phyloP scores from a whole-genome alignment of 352 stramenopile species.

The Thraustochytrium striatum region DNA sequence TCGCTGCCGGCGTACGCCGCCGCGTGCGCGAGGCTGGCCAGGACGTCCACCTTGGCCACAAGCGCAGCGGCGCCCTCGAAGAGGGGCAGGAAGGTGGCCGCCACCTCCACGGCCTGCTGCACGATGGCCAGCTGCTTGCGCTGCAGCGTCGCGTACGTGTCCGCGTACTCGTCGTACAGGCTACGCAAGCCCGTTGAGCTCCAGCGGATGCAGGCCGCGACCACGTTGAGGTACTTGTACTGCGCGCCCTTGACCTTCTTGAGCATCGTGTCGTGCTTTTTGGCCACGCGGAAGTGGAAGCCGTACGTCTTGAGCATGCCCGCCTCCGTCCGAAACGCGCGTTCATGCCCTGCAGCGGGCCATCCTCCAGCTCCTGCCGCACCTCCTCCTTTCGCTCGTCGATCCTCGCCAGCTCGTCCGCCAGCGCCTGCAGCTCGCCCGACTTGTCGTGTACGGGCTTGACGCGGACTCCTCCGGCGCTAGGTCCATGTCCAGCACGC shows the following conservation, averaged over 20 bases:
- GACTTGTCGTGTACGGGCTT: conserved; percentile 52
- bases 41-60: conserved; percentile 87
- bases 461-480: conserved; percentile 58
- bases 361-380: conserved; percentile 50
- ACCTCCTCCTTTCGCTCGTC: conserved; percentile 42
- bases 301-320: conserved; percentile 34
- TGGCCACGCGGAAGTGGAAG: conserved; percentile 21
- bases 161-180: conserved; percentile 73
- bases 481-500: conserved; percentile 59
- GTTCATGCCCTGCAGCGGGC: conserved; percentile 6
- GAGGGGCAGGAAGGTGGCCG: conserved; percentile 89
- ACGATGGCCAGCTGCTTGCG: conserved; percentile 82
- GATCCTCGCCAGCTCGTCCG: conserved; percentile 60
- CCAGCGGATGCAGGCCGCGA: conserved; percentile 97
- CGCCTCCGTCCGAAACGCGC: conserved; percentile 39
- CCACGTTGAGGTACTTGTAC: conserved; percentile 68
- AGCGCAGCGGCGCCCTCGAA: conserved; percentile 80
- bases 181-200: conserved; percentile 77
- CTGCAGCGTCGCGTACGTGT: conserved; percentile 81
- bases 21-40: conserved; percentile 86
- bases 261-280: conserved; percentile 34
- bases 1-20: conserved; percentile 80
- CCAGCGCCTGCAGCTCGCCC: conserved; percentile 60
- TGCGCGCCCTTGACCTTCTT: conserved; percentile 42
- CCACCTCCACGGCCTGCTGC: conserved; percentile 83